A percentile compares a stretch with the other conserved stretches of the same genome.
Conservation (phyloP, 306 rosid species). For the Rubus parviflorus region DNA sequence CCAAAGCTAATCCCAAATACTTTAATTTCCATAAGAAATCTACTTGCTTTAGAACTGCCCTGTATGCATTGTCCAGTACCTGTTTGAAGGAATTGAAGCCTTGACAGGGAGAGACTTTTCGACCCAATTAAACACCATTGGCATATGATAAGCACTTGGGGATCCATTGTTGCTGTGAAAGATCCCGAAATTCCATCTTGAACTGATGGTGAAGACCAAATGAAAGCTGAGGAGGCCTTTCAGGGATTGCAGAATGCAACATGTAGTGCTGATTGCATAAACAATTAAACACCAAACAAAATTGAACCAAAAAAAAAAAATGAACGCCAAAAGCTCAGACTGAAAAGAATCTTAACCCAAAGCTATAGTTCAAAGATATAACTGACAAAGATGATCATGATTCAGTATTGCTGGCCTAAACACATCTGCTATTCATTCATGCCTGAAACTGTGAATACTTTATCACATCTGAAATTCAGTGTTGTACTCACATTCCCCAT, state of each 20-base stretch:
- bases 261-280: too few relatives aligned
- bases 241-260: too few relatives aligned
- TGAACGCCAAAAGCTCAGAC: constrained; percentile 49
- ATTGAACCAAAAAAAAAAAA: too few relatives aligned
- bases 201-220: constrained; percentile 72
- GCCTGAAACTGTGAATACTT: neutral
- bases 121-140: neutral
- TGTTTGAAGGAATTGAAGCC: neutral
- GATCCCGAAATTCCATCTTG: constrained; percentile 76
- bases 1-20: too few relatives aligned
- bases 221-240: constrained; percentile 76
- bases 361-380: too few relatives aligned
- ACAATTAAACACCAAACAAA: too few relatives aligned
- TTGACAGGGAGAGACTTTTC: neutral
- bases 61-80: neutral
- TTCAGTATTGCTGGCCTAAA: neutral
- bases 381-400: neutral
- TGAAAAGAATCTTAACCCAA: too few relatives aligned
- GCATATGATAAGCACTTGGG: neutral
- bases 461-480: too few relatives aligned
- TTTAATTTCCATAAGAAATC: too few relatives aligned
- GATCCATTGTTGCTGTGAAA: neutral
- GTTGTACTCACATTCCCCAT: too few relatives aligned
- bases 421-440: neutral
- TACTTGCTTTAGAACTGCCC: neutral